Conservation (phyloP, 768 basidiomycete species). For the Fistulinella prunicolor region DNA sequence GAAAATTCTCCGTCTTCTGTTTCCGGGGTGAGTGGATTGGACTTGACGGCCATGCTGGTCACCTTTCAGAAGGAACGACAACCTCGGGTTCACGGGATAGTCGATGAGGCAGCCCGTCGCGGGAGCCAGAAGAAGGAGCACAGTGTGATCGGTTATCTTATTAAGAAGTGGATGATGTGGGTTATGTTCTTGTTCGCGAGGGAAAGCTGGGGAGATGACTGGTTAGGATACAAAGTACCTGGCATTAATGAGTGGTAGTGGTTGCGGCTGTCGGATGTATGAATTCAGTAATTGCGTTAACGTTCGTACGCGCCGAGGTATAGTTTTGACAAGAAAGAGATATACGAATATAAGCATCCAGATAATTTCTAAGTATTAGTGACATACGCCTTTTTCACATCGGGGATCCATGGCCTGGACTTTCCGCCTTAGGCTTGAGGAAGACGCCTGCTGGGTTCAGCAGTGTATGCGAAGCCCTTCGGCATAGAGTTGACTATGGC, state of each 20-base stretch:
- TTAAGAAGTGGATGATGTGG: slow-evolving; percentile 28
- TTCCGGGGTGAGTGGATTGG: background rate
- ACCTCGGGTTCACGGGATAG: slow-evolving; percentile 24
- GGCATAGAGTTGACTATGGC: too few species aligned
- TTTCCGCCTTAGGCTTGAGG: too few species aligned
- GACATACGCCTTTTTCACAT: too few species aligned
- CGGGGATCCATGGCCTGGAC: too few species aligned
- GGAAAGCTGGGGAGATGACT: slow-evolving; percentile 29
- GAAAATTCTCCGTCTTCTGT: background rate
- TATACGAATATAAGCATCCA: too few species aligned
- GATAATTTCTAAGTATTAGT: too few species aligned
- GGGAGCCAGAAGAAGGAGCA: slow-evolving; percentile 23
- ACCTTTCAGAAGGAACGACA: slow-evolving; percentile 26
- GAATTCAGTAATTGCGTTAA: too few species aligned
- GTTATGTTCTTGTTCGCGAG: slow-evolving; percentile 16
- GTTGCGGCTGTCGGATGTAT: too few species aligned
- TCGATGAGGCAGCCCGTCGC: slow-evolving; percentile 27
- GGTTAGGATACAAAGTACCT: slow-evolving; percentile 27
- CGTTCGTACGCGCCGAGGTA: too few species aligned
- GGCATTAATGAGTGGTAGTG: background rate
- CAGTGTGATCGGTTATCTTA: slow-evolving; percentile 16
- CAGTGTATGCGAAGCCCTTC: too few species aligned
- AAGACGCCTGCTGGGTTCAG: too few species aligned
- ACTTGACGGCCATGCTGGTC: slow-evolving; percentile 17
- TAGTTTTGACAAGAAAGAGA: too few species aligned